Evolutionary conservation across 2,329 filamentous ascomycete species (phyloP), one percentile per base, ranked within the genome.

Genomic region (Penicillium sp.): DNA sequence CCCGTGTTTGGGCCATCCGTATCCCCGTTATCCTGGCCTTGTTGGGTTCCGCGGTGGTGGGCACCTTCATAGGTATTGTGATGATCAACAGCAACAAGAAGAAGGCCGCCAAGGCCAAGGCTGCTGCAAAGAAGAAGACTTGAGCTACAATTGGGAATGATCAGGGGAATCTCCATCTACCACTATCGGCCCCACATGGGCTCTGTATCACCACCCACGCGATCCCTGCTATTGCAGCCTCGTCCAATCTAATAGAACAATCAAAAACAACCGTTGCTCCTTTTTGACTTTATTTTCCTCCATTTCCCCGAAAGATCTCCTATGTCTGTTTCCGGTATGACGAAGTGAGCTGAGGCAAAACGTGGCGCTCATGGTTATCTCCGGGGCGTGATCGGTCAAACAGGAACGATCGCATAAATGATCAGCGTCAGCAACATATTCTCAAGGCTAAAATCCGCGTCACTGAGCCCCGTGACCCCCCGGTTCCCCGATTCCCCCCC

Each of bases 31-130:
- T 99, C 74, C 87, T 99, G 66, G 89, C 97, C 62, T 87, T 99
- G 47, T 83, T 99, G 65, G 93, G 89, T 63, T 93, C 89, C 59
- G 92, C 95, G 58, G 92, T 99, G 58, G 93, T 99, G 60, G 95
- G 95, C 63, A 96, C 91, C 59, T 99, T 99, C 82, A 84, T 99
- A 66, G 89, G 90, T 70, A 88, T 96, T 73, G 93, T 99, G 72
- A 99, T 99, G 95, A 98, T 99, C 80, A 87, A 91, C 75, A 98
- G 93, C 84, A 97, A 97, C 83, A 85, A 90, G 76, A 98, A 98
- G 86, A 97, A 95, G 86, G 91, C 91, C 3, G 88, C 91, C 66
- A 99, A 98, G 85, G 89, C 90, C 62, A 93, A 92, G 78, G 89
- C 90, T 56, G 88, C 89, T 21, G 74, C 79, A 41, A 91, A 91